Evolutionary conservation across 345 rosid species (phyloP).

Genomic region (Linum tenue): DNA sequence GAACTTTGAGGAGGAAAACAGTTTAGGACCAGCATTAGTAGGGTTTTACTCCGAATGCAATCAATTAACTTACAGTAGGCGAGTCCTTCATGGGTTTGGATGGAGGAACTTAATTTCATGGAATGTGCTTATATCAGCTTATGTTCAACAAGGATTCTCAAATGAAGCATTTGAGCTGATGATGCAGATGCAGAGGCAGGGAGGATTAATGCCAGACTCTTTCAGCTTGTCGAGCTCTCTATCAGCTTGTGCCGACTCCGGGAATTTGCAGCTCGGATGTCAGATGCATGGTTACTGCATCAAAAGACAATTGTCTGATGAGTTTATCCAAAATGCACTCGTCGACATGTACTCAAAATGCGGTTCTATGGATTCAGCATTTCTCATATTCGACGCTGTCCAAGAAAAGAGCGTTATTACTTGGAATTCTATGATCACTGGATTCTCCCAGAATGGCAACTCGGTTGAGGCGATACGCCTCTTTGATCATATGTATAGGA

Average conservation of each 20-base stretch:
- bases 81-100: constrained; percentile 32
- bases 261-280: constrained; percentile 41
- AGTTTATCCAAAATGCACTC: constrained; percentile 47
- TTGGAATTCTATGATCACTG: constrained; percentile 64
- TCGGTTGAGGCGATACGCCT: constrained; percentile 48
- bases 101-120: constrained; percentile 46
- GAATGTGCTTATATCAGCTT: constrained; percentile 62
- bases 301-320: constrained; percentile 29
- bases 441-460: constrained; percentile 50
- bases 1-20: constrained; percentile 33
- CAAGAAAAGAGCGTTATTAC: constrained; percentile 34
- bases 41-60: constrained; percentile 59
- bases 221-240: constrained; percentile 60
- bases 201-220: constrained; percentile 47
- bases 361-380: constrained; percentile 39
- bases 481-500: constrained; percentile 47
- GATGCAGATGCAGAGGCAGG: constrained; percentile 36
- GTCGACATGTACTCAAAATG: constrained; percentile 61
- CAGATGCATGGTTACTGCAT: constrained; percentile 59
- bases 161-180: constrained; percentile 40
- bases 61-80: constrained; percentile 34
- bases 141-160: constrained; percentile 39
- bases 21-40: constrained; percentile 50
- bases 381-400: constrained; percentile 28
- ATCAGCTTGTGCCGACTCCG: constrained; percentile 51